phyloP scores from a whole-genome alignment of 1,284 basidiomycete species.

The Pseudozyma tsukubaensis region DNA sequence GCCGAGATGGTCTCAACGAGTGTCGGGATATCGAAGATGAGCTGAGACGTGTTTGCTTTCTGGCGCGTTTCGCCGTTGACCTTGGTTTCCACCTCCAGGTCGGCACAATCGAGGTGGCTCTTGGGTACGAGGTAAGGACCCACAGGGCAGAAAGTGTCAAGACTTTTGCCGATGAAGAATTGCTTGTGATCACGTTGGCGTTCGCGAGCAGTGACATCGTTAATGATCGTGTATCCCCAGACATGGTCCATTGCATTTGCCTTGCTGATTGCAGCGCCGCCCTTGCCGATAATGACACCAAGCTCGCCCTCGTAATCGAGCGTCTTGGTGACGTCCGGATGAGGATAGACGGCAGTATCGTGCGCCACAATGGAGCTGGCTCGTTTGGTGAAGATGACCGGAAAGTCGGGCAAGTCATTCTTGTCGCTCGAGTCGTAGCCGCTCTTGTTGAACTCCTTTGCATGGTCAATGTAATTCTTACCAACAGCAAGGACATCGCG shows the following conservation, averaged over 20 bases:
- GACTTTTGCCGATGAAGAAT: slow-evolving; percentile 12
- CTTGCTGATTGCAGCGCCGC: slow-evolving; percentile 7
- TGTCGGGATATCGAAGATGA: slow-evolving; percentile 14
- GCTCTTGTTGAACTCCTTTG: slow-evolving; percentile 16
- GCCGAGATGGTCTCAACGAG: slow-evolving; percentile 14
- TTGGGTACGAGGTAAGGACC: slow-evolving; percentile 10
- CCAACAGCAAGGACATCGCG: slow-evolving; percentile 12
- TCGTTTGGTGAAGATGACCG: slow-evolving; percentile 11
- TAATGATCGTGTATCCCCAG: slow-evolving; percentile 16
- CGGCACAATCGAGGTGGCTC: neutral
- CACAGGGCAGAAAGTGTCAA: slow-evolving; percentile 12
- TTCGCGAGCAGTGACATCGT: slow-evolving; percentile 15
- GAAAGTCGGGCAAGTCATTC: slow-evolving; percentile 13
- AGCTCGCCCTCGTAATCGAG: slow-evolving; percentile 16
- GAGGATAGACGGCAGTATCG: slow-evolving; percentile 6
- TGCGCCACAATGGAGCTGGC: slow-evolving; percentile 12
- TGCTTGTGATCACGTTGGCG: slow-evolving; percentile 16
- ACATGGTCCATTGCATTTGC: slow-evolving; percentile 10
- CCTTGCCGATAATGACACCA: slow-evolving; percentile 11
- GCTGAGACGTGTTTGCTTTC: slow-evolving; percentile 11
- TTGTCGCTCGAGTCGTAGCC: slow-evolving; percentile 12
- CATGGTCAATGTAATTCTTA: slow-evolving; percentile 12
- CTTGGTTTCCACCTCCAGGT: slow-evolving; percentile 6
- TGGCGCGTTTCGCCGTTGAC: slow-evolving; percentile 11
- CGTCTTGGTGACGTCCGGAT: slow-evolving; percentile 1